phyloP scores from a whole-genome alignment of 164 flowering plant species.

The Piper longum region DNA sequence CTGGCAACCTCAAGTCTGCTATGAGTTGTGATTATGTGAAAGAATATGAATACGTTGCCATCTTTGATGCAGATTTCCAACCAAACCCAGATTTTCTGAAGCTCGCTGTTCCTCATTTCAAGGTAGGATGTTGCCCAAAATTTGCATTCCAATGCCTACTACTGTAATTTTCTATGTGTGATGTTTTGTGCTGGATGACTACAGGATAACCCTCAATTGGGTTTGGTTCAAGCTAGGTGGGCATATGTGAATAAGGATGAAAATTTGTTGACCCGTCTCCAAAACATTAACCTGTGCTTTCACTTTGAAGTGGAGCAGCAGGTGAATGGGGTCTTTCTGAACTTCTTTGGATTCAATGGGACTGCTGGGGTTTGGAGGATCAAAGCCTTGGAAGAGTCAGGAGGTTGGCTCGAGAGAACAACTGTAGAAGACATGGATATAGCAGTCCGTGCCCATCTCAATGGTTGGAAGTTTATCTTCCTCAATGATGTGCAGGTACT shows the following conservation, averaged over 20 bases:
- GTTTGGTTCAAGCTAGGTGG: conserved; percentile 95
- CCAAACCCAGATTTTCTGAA: conserved; percentile 74
- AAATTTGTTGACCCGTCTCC: conserved; percentile 76
- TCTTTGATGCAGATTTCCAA: conserved; percentile 95
- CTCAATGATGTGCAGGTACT: conserved; percentile 94
- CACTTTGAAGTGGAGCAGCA: conserved; percentile 99
- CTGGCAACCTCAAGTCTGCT: conserved; percentile 97
- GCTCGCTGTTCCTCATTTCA: conserved; percentile 71
- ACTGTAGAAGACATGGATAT: conserved; percentile 99
- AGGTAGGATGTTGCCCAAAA: conserved; percentile 27
- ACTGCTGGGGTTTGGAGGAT: conserved; percentile 99
- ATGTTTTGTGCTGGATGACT: conserved; percentile 1
- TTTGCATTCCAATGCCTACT: not conserved
- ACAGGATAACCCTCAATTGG: conserved; percentile 79
- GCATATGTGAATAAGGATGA: conserved; percentile 94
- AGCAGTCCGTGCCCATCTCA: conserved; percentile 89
- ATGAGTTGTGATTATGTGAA: conserved; percentile 87
- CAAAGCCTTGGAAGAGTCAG: conserved; percentile 81
- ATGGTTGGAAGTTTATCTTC: conserved; percentile 84
- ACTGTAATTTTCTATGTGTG: not conserved
- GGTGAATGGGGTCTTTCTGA: conserved; percentile 78
- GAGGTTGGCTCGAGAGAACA: conserved; percentile 98
- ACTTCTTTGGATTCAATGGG: conserved; percentile 96
- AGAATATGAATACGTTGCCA: conserved; percentile 83
- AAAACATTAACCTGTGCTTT: conserved; percentile 69